Percentiles rank a stretch among this genome's conserved stretches.
These are phyloP conservation scores for Cadophora gregata DNA, from an alignment of 2,329 filamentous ascomycete genomes.

Conservation along the genomic window DNA sequence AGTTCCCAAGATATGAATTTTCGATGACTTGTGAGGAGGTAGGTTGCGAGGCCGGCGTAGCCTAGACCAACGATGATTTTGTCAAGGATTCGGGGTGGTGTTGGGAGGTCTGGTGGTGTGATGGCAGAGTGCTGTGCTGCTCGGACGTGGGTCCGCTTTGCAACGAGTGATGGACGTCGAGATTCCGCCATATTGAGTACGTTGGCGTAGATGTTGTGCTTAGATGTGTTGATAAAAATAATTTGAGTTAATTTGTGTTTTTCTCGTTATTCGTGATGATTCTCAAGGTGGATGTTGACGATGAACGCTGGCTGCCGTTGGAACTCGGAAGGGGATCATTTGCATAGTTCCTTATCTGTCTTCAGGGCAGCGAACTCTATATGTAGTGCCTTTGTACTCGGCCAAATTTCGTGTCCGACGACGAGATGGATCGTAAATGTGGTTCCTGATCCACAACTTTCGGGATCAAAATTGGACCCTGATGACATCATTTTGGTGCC, in stretches of 20 bases:
- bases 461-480: slow-evolving; percentile 5
- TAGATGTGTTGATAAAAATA: not conserved
- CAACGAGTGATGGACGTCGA: slow-evolving; percentile 24
- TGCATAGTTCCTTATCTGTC: not conserved
- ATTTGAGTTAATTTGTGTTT: not conserved
- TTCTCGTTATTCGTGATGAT: not conserved
- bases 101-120: not conserved
- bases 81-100: slow-evolving; percentile 22
- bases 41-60: slow-evolving; percentile 24
- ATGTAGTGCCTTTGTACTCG: not conserved
- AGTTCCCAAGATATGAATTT: slow-evolving; percentile 24
- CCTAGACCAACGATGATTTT: slow-evolving; percentile 22
- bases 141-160: slow-evolving; percentile 28
- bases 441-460: slow-evolving; percentile 15
- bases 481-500: slow-evolving; percentile 9
- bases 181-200: not conserved
- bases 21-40: slow-evolving; percentile 16
- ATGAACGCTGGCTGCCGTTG: not conserved
- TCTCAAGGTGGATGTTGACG: not conserved
- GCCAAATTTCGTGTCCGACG: slow-evolving; percentile 7
- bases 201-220: not conserved
- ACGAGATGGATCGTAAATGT: slow-evolving; percentile 7
- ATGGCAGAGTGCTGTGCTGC: slow-evolving; percentile 23
- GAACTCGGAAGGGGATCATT: not conserved
- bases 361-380: not conserved